phyloP scores from a whole-genome alignment of 139 green algal species.

The Chlorella sp. region DNA sequence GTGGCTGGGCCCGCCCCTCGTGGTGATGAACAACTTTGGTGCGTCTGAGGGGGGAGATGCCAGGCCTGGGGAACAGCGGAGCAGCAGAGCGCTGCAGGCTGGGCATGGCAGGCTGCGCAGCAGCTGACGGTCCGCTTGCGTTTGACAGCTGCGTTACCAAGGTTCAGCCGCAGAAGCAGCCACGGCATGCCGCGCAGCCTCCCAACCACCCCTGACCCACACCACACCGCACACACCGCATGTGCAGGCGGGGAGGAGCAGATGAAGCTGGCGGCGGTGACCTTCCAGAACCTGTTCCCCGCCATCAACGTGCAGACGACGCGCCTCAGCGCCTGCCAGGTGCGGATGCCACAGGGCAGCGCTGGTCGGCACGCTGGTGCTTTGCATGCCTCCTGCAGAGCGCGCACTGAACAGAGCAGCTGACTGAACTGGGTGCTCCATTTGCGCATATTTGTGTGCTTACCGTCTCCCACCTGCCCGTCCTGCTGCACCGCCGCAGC shows the following conservation, averaged over 20 bases:
- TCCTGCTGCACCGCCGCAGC: conserved; percentile 50
- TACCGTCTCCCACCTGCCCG: background rate
- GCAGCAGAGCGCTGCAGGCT: background rate
- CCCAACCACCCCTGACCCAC: no score
- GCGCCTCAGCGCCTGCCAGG: conserved; percentile 80
- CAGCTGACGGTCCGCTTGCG: no score
- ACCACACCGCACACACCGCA: no score
- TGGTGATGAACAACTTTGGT: conserved; percentile 95
- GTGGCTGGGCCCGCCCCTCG: conserved; percentile 80
- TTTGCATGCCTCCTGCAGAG: no score
- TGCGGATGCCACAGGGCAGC: no score
- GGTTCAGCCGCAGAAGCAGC: no score
- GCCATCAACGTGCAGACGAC: conserved; percentile 92
- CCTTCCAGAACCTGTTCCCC: conserved; percentile 97
- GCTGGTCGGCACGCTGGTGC: no score
- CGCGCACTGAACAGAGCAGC: no score
- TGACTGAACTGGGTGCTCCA: no score
- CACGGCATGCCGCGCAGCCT: no score
- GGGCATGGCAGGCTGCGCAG: background rate
- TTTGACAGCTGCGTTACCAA: no score
- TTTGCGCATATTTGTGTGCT: background rate
- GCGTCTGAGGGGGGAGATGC: background rate
- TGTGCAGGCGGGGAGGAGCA: conserved; percentile 56
- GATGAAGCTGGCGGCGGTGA: conserved; percentile 78
- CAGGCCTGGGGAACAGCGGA: background rate